Evolutionary conservation across 1,284 basidiomycete species (phyloP).

Genomic region (Ceratobasidium sp.): DNA sequence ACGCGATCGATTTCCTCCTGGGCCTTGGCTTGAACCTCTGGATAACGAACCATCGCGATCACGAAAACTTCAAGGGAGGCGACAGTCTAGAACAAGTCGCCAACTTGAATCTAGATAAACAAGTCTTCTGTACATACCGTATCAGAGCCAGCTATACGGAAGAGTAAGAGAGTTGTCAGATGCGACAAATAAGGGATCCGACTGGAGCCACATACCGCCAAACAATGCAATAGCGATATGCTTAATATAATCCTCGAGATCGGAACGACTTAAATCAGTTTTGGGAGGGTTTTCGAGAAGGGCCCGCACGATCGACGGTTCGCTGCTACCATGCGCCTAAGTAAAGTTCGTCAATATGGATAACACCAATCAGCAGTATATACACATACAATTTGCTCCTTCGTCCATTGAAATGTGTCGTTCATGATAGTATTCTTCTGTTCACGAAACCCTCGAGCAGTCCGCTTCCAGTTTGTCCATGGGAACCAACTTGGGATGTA

Average conservation of each 20-base stretch:
- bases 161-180: background rate
- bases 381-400: slow-evolving; percentile 21
- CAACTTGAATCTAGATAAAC: background rate
- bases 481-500: slow-evolving; percentile 35
- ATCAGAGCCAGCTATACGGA: slow-evolving; percentile 46
- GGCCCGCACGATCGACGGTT: too few relatives aligned
- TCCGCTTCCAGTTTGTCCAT: slow-evolving; percentile 21
- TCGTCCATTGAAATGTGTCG: slow-evolving; percentile 19
- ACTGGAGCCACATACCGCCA: background rate
- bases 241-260: slow-evolving; percentile 23
- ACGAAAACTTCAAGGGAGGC: slow-evolving; percentile 38
- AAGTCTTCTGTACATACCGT: slow-evolving; percentile 35
- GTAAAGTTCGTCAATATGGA: too few relatives aligned
- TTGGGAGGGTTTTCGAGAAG: slow-evolving; percentile 10
- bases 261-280: slow-evolving; percentile 2
- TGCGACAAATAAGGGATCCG: too few relatives aligned
- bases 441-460: slow-evolving; percentile 6
- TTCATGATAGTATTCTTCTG: slow-evolving; percentile 14
- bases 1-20: slow-evolving; percentile 49
- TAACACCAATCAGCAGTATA: background rate
- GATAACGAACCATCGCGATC: slow-evolving; percentile 48
- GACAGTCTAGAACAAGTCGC: slow-evolving; percentile 47
- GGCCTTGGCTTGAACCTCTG: slow-evolving; percentile 49
- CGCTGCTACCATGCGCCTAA: too few relatives aligned
- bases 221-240: slow-evolving; percentile 3